Evolutionary conservation across 164 flowering plant genomes (phyloP), one percentile per base, ranked within the genome.

Genomic region (Cinnamomum chago): DNA sequence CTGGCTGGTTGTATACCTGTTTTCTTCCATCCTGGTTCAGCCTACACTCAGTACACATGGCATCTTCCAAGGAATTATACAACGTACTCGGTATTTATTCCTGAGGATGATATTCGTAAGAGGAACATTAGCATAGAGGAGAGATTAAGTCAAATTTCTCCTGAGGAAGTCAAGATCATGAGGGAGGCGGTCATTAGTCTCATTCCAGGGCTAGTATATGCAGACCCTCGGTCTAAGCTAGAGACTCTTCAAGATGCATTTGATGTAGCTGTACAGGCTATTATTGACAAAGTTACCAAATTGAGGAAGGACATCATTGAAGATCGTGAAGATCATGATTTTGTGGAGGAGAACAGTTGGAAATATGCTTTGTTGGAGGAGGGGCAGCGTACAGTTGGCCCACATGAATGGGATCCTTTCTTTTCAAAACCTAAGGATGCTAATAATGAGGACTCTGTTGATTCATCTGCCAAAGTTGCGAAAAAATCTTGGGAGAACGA

Each of bases 1-100:
- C 76, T 93, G 72, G 97, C 97, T 0, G 98, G 98, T 71, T 95
- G 98, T 73, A 92, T 95, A 58, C 98, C 98, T 20, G 97, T 95
- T 50, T 90, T 95, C 84, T 93, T 93, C 79, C 94, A 93, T 79
- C 98, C 97, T 4, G 97, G 92, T 55, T 89, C 99, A 3, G 94
- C 97, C 0, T 95, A 95, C 84, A 83, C 85, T 3, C 98, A 95
- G 78, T 95, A 95, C 82, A 89, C 92, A 18, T 95, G 98, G 98
- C 97, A 95, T 82, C 91, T 95, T 55, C 98, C 98, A 0, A 88
- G 87, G 82, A 84, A 96, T 80, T 91, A 76, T 65, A 68, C 94
- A 0, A 83, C 70, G 30, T 96, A 94, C 76, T 96, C 99, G 0
- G 98, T 96, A 11, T 92, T 94, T 81, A 91, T 96, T 64, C 90